These are phyloP conservation scores for Flaveria trinervia DNA, from an alignment of 129 eudicot genomes.

Conservation along the genomic window DNA sequence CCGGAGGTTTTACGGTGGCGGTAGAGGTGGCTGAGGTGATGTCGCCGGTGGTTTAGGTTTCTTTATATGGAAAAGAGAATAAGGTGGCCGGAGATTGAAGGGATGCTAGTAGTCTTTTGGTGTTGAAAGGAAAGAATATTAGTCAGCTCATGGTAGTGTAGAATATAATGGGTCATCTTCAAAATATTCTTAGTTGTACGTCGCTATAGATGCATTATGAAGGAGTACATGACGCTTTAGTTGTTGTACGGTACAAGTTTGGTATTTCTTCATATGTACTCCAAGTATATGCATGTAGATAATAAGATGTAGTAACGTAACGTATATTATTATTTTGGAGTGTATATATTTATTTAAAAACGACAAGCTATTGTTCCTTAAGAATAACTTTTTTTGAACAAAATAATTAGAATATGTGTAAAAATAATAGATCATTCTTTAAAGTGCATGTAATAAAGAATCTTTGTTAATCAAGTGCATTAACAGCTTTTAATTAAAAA, in stretches of 20 bases:
- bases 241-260: slow-evolving; percentile 24
- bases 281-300: neutral
- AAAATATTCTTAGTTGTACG: slow-evolving; percentile 13
- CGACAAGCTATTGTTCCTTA: neutral
- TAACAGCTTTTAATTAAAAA: too few species aligned
- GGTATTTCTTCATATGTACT: slow-evolving; percentile 28
- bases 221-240: slow-evolving; percentile 6
- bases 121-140: slow-evolving; percentile 52
- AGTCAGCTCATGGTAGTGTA: slow-evolving; percentile 27
- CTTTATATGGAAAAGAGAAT: slow-evolving; percentile 32
- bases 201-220: neutral
- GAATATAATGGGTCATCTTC: slow-evolving; percentile 24
- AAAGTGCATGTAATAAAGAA: neutral
- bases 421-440: neutral
- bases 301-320: neutral
- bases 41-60: slow-evolving; percentile 27
- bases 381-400: neutral
- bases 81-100: slow-evolving; percentile 40
- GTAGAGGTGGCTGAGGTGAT: slow-evolving; percentile 21
- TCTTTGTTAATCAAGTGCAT: neutral
- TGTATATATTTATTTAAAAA: neutral
- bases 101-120: slow-evolving; percentile 34
- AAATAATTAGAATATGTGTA: too few species aligned
- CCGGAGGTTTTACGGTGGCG: neutral
- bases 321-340: neutral